Conservation (phyloP, 371 early-diverging fungal species). For the Phascolomyces articulosus region DNA sequence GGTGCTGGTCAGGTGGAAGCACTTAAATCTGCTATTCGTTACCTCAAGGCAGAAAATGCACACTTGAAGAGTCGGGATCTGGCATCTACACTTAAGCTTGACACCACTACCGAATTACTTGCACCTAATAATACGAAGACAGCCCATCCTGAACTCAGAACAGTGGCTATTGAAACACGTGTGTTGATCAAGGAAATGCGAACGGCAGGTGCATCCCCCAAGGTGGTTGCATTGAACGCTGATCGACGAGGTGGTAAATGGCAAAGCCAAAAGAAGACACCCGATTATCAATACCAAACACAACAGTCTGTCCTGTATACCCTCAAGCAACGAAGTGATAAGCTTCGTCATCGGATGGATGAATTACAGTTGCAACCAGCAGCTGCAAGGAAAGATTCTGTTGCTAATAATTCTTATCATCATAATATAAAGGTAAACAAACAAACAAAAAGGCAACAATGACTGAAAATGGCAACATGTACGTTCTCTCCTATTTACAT, state of each 20-base stretch:
- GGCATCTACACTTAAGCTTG: slow-evolving; percentile 42
- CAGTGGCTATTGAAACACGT: slow-evolving; percentile 41
- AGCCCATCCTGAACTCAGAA: slow-evolving; percentile 9
- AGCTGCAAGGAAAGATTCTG: neutral
- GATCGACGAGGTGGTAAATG: slow-evolving; percentile 40
- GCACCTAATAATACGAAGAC: slow-evolving; percentile 1
- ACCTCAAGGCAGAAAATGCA: slow-evolving; percentile 81
- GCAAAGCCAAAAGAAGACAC: slow-evolving; percentile 59
- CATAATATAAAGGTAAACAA: neutral
- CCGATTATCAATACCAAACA: slow-evolving; percentile 74
- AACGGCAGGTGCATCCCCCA: slow-evolving; percentile 53
- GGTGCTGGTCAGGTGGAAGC: slow-evolving; percentile 49
- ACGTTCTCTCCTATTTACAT: too few relatives aligned
- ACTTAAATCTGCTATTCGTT: slow-evolving; percentile 74
- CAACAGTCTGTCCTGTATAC: slow-evolving; percentile 73
- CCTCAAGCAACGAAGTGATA: slow-evolving; percentile 63
- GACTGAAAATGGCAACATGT: neutral
- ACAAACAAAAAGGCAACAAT: neutral
- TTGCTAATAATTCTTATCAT: too few relatives aligned
- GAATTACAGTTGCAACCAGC: slow-evolving; percentile 9
- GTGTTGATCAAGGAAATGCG: slow-evolving; percentile 53
- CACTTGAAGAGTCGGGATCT: slow-evolving; percentile 68
- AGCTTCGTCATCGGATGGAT: slow-evolving; percentile 51
- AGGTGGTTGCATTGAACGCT: slow-evolving; percentile 52
- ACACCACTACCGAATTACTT: slow-evolving; percentile 14